phyloP scores from a whole-genome alignment of 2,329 filamentous ascomycete genomes.

The Ambrosiella xylebori region DNA sequence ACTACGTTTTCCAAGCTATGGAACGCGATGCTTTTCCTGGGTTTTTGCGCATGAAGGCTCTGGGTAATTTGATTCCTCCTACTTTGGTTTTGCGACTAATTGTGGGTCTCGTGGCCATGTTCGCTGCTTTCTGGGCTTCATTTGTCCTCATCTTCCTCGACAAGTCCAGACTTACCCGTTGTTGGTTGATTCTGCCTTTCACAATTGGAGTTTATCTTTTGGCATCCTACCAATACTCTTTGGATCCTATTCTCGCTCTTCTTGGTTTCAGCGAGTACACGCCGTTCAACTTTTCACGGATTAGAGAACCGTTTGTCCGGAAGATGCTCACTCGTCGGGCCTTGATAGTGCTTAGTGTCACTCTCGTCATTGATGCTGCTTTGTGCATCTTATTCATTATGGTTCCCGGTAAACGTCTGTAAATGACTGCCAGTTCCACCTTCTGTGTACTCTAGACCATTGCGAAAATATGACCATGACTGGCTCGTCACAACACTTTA shows the following conservation, averaged over 20 bases:
- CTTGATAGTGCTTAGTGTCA: slow-evolving; percentile 61
- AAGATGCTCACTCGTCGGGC: slow-evolving; percentile 72
- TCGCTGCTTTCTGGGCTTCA: slow-evolving; percentile 82
- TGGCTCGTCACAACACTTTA: neutral
- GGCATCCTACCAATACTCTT: slow-evolving; percentile 82
- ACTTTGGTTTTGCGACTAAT: slow-evolving; percentile 77
- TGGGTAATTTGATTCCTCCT: slow-evolving; percentile 87
- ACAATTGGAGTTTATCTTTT: slow-evolving; percentile 79
- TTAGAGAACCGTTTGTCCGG: slow-evolving; percentile 81
- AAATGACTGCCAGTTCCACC: slow-evolving; percentile 14
- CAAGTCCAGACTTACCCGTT: slow-evolving; percentile 52
- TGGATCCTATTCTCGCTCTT: slow-evolving; percentile 80
- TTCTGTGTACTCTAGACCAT: neutral
- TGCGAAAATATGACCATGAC: neutral
- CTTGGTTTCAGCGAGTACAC: slow-evolving; percentile 92
- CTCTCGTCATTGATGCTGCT: slow-evolving; percentile 60
- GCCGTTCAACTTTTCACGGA: slow-evolving; percentile 74
- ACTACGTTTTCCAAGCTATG: slow-evolving; percentile 99
- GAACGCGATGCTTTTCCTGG: slow-evolving; percentile 97
- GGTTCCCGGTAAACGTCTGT: slow-evolving; percentile 75
- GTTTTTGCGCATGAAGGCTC: slow-evolving; percentile 82
- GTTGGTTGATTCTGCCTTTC: slow-evolving; percentile 86
- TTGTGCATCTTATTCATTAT: slow-evolving; percentile 83
- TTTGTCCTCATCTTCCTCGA: slow-evolving; percentile 89
- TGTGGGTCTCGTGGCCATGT: slow-evolving; percentile 69